Evolutionary conservation across 106 monocot genomes (phyloP).

Genomic region (Posidonia australis): DNA sequence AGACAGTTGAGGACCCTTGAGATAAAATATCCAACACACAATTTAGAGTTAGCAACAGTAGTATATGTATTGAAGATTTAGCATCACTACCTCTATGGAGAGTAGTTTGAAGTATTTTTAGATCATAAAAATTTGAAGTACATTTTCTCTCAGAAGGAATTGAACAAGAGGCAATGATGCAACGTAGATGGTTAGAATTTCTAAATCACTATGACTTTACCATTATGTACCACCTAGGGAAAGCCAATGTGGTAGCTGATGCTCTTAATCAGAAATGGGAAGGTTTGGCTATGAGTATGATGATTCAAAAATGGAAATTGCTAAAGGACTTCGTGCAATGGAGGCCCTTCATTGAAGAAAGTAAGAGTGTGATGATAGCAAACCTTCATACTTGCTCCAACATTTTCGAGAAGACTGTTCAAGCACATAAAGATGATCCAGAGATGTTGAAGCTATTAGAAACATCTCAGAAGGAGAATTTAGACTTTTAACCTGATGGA

Average conservation of each 20-base stretch:
- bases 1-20: neutral
- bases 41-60: neutral
- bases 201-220: too few relatives aligned
- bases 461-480: neutral
- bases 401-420: too few relatives aligned
- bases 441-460: too few relatives aligned
- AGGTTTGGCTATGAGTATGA: neutral
- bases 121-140: too few relatives aligned
- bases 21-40: neutral
- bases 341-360: neutral
- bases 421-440: too few relatives aligned
- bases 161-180: too few relatives aligned
- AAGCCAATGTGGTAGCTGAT: too few relatives aligned
- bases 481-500: neutral
- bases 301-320: neutral
- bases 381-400: too few relatives aligned
- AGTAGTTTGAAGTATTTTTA: too few relatives aligned
- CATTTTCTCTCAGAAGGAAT: too few relatives aligned
- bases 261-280: neutral
- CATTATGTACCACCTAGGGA: too few relatives aligned
- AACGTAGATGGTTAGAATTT: too few relatives aligned
- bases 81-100: neutral
- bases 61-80: neutral
- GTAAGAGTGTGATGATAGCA: neutral
- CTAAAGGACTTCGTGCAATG: neutral